Evolutionary conservation across 2,329 filamentous ascomycete species (phyloP).

Genomic region (Pestalotiopsis sp.): DNA sequence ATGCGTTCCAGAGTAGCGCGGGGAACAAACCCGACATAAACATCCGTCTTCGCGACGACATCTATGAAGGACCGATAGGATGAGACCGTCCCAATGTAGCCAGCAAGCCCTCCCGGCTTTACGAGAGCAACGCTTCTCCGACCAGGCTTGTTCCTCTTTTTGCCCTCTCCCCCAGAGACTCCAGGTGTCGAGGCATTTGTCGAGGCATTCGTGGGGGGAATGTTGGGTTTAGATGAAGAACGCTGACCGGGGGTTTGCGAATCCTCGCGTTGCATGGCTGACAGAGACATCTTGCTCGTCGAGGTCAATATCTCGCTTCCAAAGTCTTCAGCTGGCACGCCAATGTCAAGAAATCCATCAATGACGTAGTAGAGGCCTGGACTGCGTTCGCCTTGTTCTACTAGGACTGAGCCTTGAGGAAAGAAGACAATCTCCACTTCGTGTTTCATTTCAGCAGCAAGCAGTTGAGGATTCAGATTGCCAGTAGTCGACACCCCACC

Average conservation of each 20-base stretch:
- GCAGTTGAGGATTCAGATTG: conserved; percentile 64
- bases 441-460: conserved; percentile 81
- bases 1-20: conserved; percentile 85
- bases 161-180: conserved; percentile 33
- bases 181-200: conserved; percentile 14
- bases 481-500: conserved; percentile 62
- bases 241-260: conserved; percentile 20
- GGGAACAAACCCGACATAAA: conserved; percentile 94
- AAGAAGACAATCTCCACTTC: conserved; percentile 98
- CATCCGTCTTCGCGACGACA: conserved; percentile 95
- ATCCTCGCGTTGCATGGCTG: conserved; percentile 36
- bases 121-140: conserved; percentile 82
- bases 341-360: conserved; percentile 94
- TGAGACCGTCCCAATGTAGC: conserved; percentile 91
- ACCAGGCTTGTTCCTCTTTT: conserved; percentile 47
- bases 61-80: conserved; percentile 96
- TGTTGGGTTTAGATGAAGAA: conserved; percentile 15
- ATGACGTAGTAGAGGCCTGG: conserved; percentile 97
- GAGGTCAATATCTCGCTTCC: conserved; percentile 42
- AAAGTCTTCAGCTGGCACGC: conserved; percentile 71
- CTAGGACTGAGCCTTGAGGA: conserved; percentile 88
- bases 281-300: conserved; percentile 33
- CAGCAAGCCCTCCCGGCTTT: conserved; percentile 91
- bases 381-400: conserved; percentile 96
- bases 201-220: conserved; percentile 10